Base-by-base conservation (phyloP, 176 grass and related monocot genomes). In the Cenchrus americanus region DNA sequence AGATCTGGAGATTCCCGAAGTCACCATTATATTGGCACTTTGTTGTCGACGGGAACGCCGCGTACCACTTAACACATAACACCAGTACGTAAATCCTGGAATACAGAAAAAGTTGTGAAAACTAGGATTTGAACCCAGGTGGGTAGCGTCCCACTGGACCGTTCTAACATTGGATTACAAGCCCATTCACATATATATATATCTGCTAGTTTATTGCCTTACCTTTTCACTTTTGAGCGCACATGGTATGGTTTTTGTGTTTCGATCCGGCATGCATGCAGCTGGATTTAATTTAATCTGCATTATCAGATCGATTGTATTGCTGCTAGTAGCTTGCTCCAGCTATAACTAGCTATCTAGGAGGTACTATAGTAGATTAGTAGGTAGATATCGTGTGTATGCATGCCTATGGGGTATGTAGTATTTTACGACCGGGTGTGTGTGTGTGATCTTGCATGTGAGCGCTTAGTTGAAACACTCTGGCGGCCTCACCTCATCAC, bases 401-500 rank as follows among this genome's bases (percentile, higher is more conserved):
- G 4, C 12, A 22, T 46, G 5, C 7, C 2, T 59, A n/a, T 8
- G 52, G 5, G 34, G 34, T 37, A 22, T 52, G 19, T 62, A 7
- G 52, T 77, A 62, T 77, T 77, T 78, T 47, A 78, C 57, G 75
- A 78, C 75, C 10, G 32, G 27, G 44, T 8, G 26, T 54, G 52
- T 27, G 72, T 2, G 27, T 2, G 27, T n/a, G n/a, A n/a, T n/a
- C n/a, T n/a, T n/a, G n/a, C 60, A 79, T 79, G 76, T 79, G 76
- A 32, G 27, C 23, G 5, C 43, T 64, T 78, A 21, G 58, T 41
- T 78, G 44, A 64, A 64, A 79, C 76, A 79, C 60, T 79, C 76
- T 79, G 60, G 60, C 76, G n/a, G 21, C 47, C 11, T 49, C 46
- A 22, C 5, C 30, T 75, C 52, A 75, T 64, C 76, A 64, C 59